Base-by-base conservation (phyloP, 495 filamentous ascomycete genomes). In the Neurospora sp. region DNA sequence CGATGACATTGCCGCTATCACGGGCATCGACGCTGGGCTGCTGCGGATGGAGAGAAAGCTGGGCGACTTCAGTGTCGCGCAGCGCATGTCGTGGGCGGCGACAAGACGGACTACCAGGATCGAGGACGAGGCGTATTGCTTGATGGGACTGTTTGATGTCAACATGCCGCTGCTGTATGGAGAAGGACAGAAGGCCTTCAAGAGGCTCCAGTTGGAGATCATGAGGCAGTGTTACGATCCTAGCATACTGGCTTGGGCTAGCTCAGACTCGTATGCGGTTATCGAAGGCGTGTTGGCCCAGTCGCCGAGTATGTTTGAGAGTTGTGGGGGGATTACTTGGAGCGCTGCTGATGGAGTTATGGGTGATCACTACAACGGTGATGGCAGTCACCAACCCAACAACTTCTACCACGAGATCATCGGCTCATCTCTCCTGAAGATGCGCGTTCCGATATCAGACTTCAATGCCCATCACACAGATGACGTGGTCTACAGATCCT, bases 121-220 rank as follows among this genome's bases (percentile, higher is more conserved):
- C 16, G 77, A 78, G 31, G 77, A 78, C 45, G 70, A 73, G 59
- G 74, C 75, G 3, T 78, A 78, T 35, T 77, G 75, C 68, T 39
- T 78, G 35, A 48, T 78, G 7, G 77, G 77, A 1, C 37, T 78
- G 4, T 75, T 78, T 41, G 70, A 61, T 20, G 72, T 79, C n/a
- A 72, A 74, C 65, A 75, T 79, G 74, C 73, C 77, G 0, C 68
- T 78, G n/a, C 61, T 78, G 31, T 78, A 77, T 35, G 77, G 75
- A 16, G 75, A 78, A 61, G 74, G 74, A 9, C 35, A 40, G 8
- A 70, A 69, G 40, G 77, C 75, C 8, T 79, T 77, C 59, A 44
- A 68, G 39, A 40, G 76, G 40, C 69, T 77, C 20, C 77, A 79
- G 61, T 27, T 75, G 16, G 77, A 72, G 38, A 72, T 79, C 53